phyloP scores from a whole-genome alignment of 306 rosid species.

The Sesbania bispinosa region DNA sequence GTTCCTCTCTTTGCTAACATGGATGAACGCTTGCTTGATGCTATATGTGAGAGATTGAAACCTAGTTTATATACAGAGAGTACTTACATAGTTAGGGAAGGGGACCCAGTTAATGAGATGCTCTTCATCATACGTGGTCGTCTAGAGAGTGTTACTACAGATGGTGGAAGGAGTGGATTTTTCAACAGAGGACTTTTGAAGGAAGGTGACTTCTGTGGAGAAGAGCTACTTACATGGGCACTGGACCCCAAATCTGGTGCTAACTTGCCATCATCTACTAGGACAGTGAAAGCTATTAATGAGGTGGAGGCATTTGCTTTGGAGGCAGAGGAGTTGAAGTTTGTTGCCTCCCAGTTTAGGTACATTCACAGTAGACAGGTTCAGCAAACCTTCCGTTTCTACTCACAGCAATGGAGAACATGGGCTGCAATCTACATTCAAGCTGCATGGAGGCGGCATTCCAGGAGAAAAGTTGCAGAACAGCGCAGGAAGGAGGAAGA shows the following conservation, averaged over 20 bases:
- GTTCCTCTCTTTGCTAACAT: slow-evolving; percentile 90
- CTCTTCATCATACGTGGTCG: slow-evolving; percentile 85
- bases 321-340: slow-evolving; percentile 83
- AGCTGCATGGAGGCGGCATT: slow-evolving; percentile 71
- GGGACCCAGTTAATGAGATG: slow-evolving; percentile 90
- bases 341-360: slow-evolving; percentile 86
- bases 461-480: slow-evolving; percentile 44
- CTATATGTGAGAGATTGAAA: slow-evolving; percentile 85
- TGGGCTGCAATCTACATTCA: slow-evolving; percentile 91
- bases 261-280: slow-evolving; percentile 83
- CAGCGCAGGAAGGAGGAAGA: slow-evolving; percentile 45
- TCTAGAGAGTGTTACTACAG: slow-evolving; percentile 85
- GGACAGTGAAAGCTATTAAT: slow-evolving; percentile 74
- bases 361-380: slow-evolving; percentile 81
- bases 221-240: slow-evolving; percentile 94
- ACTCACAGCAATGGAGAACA: slow-evolving; percentile 96
- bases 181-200: slow-evolving; percentile 78
- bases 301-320: slow-evolving; percentile 96
- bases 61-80: slow-evolving; percentile 72
- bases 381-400: slow-evolving; percentile 86
- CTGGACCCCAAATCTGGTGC: slow-evolving; percentile 74
- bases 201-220: slow-evolving; percentile 88
- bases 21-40: slow-evolving; percentile 91
- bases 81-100: slow-evolving; percentile 78
- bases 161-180: slow-evolving; percentile 94